Evolutionary conservation across 352 stramenopile genomes (phyloP).

Genomic region (Globisporangium nodosum): DNA sequence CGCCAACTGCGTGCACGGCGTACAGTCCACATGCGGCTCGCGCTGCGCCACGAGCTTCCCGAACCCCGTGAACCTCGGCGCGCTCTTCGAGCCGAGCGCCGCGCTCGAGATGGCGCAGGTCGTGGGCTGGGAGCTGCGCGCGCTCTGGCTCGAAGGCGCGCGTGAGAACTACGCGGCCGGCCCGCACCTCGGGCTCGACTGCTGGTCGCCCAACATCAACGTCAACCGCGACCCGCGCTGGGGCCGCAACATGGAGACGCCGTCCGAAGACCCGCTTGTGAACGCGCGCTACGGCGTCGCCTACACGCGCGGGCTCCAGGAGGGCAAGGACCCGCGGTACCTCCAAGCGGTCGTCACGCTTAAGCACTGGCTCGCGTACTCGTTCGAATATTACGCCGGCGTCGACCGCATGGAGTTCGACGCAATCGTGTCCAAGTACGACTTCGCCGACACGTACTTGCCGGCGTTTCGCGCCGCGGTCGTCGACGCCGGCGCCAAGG

Average conservation of each 20-base stretch:
- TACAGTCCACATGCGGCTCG: slow-evolving; percentile 77
- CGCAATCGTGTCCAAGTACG: slow-evolving; percentile 83
- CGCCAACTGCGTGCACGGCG: slow-evolving; percentile 91
- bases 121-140: slow-evolving; percentile 80
- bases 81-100: slow-evolving; percentile 81
- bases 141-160: slow-evolving; percentile 72
- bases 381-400: slow-evolving; percentile 67
- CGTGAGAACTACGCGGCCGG: slow-evolving; percentile 57
- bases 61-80: slow-evolving; percentile 84
- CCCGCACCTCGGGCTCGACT: slow-evolving; percentile 84
- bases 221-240: slow-evolving; percentile 93
- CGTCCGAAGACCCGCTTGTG: slow-evolving; percentile 92
- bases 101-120: slow-evolving; percentile 83
- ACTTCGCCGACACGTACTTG: slow-evolving; percentile 93
- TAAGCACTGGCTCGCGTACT: slow-evolving; percentile 95
- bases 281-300: slow-evolving; percentile 87
- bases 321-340: slow-evolving; percentile 57
- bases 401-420: slow-evolving; percentile 86
- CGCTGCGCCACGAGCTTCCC: slow-evolving; percentile 89
- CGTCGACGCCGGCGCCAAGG: slow-evolving; percentile 63
- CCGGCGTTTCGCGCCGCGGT: slow-evolving; percentile 82
- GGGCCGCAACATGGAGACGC: slow-evolving; percentile 91
- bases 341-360: slow-evolving; percentile 86
- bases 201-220: slow-evolving; percentile 95
- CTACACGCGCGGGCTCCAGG: slow-evolving; percentile 88